phyloP scores from a whole-genome alignment of 2,329 filamentous ascomycete species.

The Lecanosticta acicola region DNA sequence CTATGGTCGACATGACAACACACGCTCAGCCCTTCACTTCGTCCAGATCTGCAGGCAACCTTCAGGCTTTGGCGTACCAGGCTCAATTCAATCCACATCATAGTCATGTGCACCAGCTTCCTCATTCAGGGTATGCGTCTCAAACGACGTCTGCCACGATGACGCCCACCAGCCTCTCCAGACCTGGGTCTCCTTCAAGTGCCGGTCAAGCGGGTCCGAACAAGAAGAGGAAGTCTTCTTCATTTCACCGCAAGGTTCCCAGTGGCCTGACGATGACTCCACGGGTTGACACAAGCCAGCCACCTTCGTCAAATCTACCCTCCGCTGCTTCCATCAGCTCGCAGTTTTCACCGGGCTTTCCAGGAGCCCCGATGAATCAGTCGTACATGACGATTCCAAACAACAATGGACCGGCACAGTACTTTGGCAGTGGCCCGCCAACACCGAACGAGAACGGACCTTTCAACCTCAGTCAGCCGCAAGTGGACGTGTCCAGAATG shows the following conservation, averaged over 20 bases:
- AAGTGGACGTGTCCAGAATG: conserved; percentile 22
- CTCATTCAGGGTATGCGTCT: conserved; percentile 28
- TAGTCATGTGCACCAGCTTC: conserved; percentile 33
- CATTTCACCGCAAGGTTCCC: conserved; percentile 56
- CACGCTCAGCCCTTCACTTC: conserved; percentile 46
- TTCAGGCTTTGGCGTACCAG: conserved; percentile 50
- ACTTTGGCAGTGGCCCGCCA: conserved; percentile 29
- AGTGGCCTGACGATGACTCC: conserved; percentile 71
- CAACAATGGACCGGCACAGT: conserved; percentile 26
- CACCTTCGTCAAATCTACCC: conserved; percentile 26
- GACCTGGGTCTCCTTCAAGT: conserved; percentile 63
- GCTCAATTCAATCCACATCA: conserved; percentile 30
- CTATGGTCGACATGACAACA: conserved; percentile 35
- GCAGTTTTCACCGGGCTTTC: conserved; percentile 39
- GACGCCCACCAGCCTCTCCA: conserved; percentile 60
- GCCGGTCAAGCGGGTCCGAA: conserved; percentile 57
- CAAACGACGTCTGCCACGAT: conserved; percentile 43
- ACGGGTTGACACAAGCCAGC: conserved; percentile 56
- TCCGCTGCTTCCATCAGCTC: conserved; percentile 27
- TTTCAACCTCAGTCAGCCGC: conserved; percentile 23
- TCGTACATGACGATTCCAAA: conserved; percentile 32
- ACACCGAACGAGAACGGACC: conserved; percentile 27
- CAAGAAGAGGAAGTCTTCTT: conserved; percentile 69
- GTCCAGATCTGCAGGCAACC: conserved; percentile 59
- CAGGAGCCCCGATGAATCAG: conserved; percentile 25